Percentiles rank a stretch among this genome's conserved stretches.
Evolutionary conservation across 495 filamentous ascomycete genomes (phyloP).

Genomic region (Arthonia radiata): DNA sequence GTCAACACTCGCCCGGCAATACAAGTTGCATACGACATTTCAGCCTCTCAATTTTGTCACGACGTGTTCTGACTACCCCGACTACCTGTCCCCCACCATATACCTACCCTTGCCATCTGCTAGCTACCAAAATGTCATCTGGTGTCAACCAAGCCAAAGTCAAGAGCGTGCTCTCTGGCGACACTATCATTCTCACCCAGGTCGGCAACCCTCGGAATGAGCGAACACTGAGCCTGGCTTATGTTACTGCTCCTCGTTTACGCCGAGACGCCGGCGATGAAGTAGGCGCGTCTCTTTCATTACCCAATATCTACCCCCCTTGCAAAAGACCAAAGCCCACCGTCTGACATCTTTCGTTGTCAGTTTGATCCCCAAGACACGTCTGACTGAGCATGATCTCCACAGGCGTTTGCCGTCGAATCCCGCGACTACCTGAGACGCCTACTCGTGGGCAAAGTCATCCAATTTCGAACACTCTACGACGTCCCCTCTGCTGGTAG

Average conservation of each 20-base stretch:
- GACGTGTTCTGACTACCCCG: no score
- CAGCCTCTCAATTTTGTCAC: no score
- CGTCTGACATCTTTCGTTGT: slow-evolving; percentile 4
- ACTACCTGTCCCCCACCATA: no score
- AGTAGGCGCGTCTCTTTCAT: slow-evolving; percentile 24
- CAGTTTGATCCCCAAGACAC: not conserved
- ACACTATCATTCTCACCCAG: slow-evolving; percentile 61
- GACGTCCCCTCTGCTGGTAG: slow-evolving; percentile 63
- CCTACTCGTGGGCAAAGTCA: slow-evolving; percentile 56
- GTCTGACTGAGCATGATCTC: slow-evolving; percentile 1
- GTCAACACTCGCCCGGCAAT: no score
- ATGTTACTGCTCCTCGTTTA: slow-evolving; percentile 66
- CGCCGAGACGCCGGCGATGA: slow-evolving; percentile 81
- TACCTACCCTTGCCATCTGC: no score
- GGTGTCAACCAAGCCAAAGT: slow-evolving; percentile 38
- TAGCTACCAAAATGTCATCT: slow-evolving; percentile 6
- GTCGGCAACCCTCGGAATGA: slow-evolving; percentile 52
- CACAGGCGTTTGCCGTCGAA: slow-evolving; percentile 58
- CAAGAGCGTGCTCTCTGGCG: slow-evolving; percentile 81
- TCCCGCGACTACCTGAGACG: slow-evolving; percentile 79
- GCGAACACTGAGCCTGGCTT: slow-evolving; percentile 68
- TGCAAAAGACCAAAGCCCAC: not conserved
- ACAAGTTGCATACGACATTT: no score
- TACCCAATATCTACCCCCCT: no score
- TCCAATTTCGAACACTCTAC: slow-evolving; percentile 67